Conservation (phyloP, 768 basidiomycete genomes). For the Phaeotremella skinneri region DNA sequence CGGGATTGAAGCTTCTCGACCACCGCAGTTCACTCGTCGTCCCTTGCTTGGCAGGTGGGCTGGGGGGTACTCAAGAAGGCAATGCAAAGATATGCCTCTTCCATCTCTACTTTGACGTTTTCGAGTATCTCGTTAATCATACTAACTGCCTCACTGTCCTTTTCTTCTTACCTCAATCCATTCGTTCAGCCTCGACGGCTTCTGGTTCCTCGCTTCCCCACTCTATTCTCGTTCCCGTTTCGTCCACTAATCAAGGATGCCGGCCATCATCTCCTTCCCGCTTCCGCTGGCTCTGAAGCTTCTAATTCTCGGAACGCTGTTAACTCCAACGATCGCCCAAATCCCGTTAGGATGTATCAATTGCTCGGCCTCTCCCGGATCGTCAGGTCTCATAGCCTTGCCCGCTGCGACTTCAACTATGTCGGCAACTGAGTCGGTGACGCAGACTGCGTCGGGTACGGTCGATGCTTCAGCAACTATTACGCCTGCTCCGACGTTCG, state of each 20-base stretch:
- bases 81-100: too few relatives aligned
- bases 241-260: neutral
- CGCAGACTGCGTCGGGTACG: neutral
- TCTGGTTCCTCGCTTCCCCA: neutral
- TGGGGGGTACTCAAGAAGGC: too few relatives aligned
- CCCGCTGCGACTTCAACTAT: neutral
- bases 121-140: too few relatives aligned
- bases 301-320: neutral
- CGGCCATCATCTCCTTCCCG: neutral
- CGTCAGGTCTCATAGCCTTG: neutral
- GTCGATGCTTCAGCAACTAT: neutral
- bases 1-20: too few relatives aligned
- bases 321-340: neutral
- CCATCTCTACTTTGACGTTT: too few relatives aligned
- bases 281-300: neutral
- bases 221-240: neutral
- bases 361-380: neutral
- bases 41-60: too few relatives aligned
- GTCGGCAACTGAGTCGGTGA: neutral
- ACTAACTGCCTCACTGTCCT: neutral
- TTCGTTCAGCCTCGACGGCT: neutral
- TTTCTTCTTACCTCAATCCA: neutral
- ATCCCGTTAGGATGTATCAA: constrained; percentile 2
- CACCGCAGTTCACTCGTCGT: too few relatives aligned
- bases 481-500: constrained; percentile 10